Conservation (phyloP, 768 basidiomycete genomes). For the Leccinum barrowsii region DNA sequence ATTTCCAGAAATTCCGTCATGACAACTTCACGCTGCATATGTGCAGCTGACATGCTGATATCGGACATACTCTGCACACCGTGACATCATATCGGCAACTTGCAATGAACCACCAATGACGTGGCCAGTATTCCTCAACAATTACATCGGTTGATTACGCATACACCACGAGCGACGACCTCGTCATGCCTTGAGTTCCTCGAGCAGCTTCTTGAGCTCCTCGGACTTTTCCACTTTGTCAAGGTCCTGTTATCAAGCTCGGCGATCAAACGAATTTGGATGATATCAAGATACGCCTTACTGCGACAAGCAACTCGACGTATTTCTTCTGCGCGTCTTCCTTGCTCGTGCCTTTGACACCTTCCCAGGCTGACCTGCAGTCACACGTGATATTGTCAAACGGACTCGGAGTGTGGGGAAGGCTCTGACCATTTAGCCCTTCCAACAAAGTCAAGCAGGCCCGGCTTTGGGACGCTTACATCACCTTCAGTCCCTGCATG, state of each 20-base stretch:
- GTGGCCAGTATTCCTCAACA: neutral
- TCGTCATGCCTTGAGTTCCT: constrained; percentile 51
- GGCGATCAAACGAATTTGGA: neutral
- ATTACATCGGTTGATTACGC: neutral
- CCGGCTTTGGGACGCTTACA: constrained; percentile 59
- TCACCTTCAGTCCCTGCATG: constrained; percentile 71
- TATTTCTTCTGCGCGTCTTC: constrained; percentile 74
- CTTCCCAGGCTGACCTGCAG: constrained; percentile 82
- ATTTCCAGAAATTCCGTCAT: neutral
- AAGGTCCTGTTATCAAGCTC: constrained; percentile 48
- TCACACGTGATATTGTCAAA: neutral
- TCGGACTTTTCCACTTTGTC: constrained; percentile 41
- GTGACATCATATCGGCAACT: neutral
- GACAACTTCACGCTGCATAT: neutral
- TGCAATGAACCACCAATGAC: neutral
- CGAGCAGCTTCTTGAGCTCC: constrained; percentile 52
- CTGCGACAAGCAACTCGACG: constrained; percentile 70
- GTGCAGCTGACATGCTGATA: neutral
- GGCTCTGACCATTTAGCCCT: constrained; percentile 82
- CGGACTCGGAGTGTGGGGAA: neutral
- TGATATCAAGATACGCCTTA: constrained; percentile 29
- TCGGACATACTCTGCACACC: constrained; percentile 5
- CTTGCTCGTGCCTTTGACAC: constrained; percentile 63
- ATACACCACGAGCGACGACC: neutral
- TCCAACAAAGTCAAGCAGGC: constrained; percentile 80